Percentiles rank a stretch among this genome's conserved stretches.
Evolutionary conservation across 179 eudicot species (phyloP).

Genomic region (Spergularia azorica): DNA sequence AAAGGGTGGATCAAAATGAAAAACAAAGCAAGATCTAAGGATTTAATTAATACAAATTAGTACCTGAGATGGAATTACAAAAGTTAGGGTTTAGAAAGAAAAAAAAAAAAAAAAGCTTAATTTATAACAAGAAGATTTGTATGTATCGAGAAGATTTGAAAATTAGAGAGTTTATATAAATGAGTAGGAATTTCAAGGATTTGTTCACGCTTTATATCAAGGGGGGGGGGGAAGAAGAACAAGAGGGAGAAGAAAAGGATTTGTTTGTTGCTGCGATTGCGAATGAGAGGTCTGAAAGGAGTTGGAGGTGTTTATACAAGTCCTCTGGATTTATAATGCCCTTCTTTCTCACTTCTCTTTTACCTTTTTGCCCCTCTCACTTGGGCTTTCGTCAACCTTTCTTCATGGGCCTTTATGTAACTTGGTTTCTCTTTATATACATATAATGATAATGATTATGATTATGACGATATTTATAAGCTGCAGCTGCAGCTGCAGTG

Average conservation of each 20-base stretch:
- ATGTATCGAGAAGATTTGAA: slow-evolving; percentile 24
- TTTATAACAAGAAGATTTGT: background rate
- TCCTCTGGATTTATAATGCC: too few relatives aligned
- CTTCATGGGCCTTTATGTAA: too few relatives aligned
- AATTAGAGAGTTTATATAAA: background rate
- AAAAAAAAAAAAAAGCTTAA: too few relatives aligned
- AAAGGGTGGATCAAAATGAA: too few relatives aligned
- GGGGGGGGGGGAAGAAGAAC: background rate
- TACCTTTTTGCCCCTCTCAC: too few relatives aligned
- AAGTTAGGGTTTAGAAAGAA: slow-evolving; percentile 18
- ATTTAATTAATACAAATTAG: too few relatives aligned
- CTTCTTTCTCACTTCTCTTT: too few relatives aligned
- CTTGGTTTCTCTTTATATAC: too few relatives aligned
- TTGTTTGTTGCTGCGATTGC: background rate
- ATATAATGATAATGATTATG: too few relatives aligned
- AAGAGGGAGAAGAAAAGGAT: background rate
- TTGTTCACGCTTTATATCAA: background rate
- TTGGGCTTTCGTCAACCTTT: too few relatives aligned
- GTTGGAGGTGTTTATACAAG: background rate
- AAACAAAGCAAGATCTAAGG: background rate
- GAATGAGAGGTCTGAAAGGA: slow-evolving; percentile 15
- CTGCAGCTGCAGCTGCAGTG: too few relatives aligned
- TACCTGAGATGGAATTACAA: background rate
- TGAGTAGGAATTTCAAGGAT: slow-evolving; percentile 21
- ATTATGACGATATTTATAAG: too few relatives aligned